Evolutionary conservation across 768 basidiomycete genomes (phyloP).

Genomic region (Phanerochaete sordida): DNA sequence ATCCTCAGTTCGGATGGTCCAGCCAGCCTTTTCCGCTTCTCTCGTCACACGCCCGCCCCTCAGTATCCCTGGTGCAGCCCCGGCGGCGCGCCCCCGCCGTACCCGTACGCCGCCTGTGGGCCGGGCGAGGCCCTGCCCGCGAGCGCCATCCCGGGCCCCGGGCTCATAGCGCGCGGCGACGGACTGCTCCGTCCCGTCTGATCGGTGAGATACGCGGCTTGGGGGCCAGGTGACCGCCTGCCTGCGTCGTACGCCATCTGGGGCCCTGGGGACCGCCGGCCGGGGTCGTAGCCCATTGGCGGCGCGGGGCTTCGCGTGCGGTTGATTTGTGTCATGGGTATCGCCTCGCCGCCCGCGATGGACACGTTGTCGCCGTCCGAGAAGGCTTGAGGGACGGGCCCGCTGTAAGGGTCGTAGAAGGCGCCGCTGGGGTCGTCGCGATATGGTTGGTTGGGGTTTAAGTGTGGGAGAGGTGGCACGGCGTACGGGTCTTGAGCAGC

Average conservation of each 20-base stretch:
- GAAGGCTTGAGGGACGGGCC: slow-evolving; percentile 38
- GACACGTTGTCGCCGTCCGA: not conserved
- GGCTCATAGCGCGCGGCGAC: slow-evolving; percentile 6
- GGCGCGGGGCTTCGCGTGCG: slow-evolving; percentile 13
- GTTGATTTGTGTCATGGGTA: slow-evolving; percentile 9
- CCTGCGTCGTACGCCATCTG: slow-evolving; percentile 2
- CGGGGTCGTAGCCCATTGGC: slow-evolving; percentile 4
- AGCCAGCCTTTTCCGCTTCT: slow-evolving; percentile 13
- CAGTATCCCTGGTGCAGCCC: not conserved
- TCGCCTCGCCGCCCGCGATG: slow-evolving; percentile 2
- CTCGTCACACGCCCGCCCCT: not conserved
- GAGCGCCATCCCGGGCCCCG: slow-evolving; percentile 10
- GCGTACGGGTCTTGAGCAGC: slow-evolving; percentile 67
- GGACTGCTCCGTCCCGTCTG: slow-evolving; percentile 6
- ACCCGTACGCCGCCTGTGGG: slow-evolving; percentile 13
- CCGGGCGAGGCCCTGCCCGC: slow-evolving; percentile 8
- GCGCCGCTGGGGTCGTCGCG: slow-evolving; percentile 58
- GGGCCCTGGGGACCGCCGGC: slow-evolving; percentile 9
- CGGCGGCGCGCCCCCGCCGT: slow-evolving; percentile 1
- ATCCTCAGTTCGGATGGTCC: slow-evolving; percentile 10
- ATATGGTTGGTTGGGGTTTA: slow-evolving; percentile 77
- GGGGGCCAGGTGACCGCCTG: slow-evolving; percentile 8
- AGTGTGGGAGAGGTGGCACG: slow-evolving; percentile 76
- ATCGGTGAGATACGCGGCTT: slow-evolving; percentile 1
- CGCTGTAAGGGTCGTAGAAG: slow-evolving; percentile 75